Conservation (phyloP, 2,329 filamentous ascomycete genomes). For the Chaetomium sp. region DNA sequence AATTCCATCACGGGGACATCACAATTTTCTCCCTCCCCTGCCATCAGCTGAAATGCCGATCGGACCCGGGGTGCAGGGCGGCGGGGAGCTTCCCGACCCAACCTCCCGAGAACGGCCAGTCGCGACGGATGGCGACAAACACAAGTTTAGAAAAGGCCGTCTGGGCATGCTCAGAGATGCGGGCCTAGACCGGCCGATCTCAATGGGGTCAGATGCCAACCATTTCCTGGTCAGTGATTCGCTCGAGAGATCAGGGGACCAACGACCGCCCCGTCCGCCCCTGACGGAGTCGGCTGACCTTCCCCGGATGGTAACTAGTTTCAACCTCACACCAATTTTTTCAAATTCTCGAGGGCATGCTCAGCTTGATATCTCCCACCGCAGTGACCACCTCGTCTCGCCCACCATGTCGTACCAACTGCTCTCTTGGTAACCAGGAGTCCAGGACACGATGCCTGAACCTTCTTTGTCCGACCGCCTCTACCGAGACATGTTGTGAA, state of each 20-base stretch:
- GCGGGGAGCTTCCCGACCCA: constrained; percentile 1
- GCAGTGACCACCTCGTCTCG: too few species aligned
- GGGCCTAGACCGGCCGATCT: constrained; percentile 5
- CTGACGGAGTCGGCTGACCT: neutral
- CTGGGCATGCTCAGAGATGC: constrained; percentile 1
- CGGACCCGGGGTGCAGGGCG: neutral
- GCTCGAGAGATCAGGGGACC: neutral
- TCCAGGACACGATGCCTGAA: neutral
- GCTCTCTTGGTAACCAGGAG: neutral
- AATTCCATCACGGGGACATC: constrained; percentile 25
- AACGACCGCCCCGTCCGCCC: neutral
- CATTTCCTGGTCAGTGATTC: constrained; percentile 5
- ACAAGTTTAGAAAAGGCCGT: constrained; percentile 4
- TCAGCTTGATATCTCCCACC: neutral
- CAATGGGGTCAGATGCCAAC: neutral
- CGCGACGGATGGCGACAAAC: constrained; percentile 4
- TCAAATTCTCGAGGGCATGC: neutral
- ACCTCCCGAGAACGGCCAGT: constrained; percentile 11
- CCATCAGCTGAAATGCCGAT: constrained; percentile 14
- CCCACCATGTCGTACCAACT: neutral
- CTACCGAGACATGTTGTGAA: neutral
- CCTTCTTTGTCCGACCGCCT: neutral
- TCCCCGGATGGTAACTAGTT: constrained; percentile 2
- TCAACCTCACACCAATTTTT: constrained; percentile 5
- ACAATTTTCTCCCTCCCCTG: constrained; percentile 3